A percentile compares a stretch with the other conserved stretches of the same genome.
phyloP scores from a whole-genome alignment of 164 flowering plant genomes.

The Litsea cubeba region DNA sequence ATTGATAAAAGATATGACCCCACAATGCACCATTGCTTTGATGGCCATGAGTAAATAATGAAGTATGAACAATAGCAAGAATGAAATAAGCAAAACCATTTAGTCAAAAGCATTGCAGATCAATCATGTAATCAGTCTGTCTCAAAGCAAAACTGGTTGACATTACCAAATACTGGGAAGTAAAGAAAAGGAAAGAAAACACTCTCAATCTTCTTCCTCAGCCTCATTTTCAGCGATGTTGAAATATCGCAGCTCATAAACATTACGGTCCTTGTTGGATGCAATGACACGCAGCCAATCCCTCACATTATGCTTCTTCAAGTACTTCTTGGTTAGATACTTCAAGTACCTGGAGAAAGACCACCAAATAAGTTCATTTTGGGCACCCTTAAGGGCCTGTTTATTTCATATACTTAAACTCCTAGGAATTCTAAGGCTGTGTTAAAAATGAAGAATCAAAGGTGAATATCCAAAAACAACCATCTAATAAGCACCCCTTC shows the following conservation, averaged over 20 bases:
- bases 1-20: too few species aligned
- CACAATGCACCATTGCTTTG: too few species aligned
- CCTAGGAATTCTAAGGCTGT: too few species aligned
- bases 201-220: conserved; percentile 44
- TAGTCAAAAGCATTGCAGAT: neutral
- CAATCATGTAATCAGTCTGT: neutral
- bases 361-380: neutral
- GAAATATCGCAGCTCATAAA: conserved; percentile 68
- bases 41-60: too few species aligned
- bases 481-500: too few species aligned
- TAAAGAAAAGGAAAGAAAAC: neutral
- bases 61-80: too few species aligned
- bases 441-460: too few species aligned
- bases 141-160: conserved; percentile 7
- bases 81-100: too few species aligned
- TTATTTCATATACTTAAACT: too few species aligned
- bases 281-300: conserved; percentile 81
- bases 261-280: conserved; percentile 62
- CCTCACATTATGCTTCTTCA: conserved; percentile 76
- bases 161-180: neutral
- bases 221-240: conserved; percentile 79
- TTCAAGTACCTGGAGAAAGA: conserved; percentile 47
- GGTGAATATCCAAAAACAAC: too few species aligned
- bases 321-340: conserved; percentile 69
- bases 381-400: too few species aligned